Percentiles rank a stretch among this genome's conserved stretches.
phyloP scores from a whole-genome alignment of 169 alveolate species.

The Amoebophrya sp. region DNA sequence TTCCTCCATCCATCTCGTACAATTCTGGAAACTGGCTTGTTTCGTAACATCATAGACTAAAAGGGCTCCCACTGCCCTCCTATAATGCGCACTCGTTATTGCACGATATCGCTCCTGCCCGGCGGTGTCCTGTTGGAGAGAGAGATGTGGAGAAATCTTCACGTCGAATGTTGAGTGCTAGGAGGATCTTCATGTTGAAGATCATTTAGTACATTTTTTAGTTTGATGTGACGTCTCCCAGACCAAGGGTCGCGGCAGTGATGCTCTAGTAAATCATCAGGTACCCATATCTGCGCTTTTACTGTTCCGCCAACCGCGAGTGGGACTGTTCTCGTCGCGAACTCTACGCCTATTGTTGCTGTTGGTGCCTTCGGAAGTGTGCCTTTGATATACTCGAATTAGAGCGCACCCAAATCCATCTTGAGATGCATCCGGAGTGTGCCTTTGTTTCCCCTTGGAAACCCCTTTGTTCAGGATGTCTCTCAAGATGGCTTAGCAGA shows the following conservation, averaged over 20 bases:
- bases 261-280: too few relatives aligned
- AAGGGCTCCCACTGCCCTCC: conserved; percentile 91
- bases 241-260: too few relatives aligned
- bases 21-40: conserved; percentile 73
- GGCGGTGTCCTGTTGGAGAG: conserved; percentile 83
- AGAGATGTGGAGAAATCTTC: conserved; percentile 43
- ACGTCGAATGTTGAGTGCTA: not conserved
- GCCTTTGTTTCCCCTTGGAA: too few relatives aligned
- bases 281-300: conserved; percentile 83
- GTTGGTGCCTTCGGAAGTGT: conserved; percentile 85
- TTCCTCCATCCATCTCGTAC: conserved; percentile 87
- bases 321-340: conserved; percentile 93
- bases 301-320: conserved; percentile 90
- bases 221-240: too few relatives aligned
- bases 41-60: conserved; percentile 87
- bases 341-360: conserved; percentile 98
- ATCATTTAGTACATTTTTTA: conserved; percentile 55
- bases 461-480: too few relatives aligned
- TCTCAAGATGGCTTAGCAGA: too few relatives aligned
- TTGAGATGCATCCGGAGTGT: too few relatives aligned
- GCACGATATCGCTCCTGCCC: conserved; percentile 90
- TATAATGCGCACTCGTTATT: conserved; percentile 78
- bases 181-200: not conserved
- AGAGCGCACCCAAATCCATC: too few relatives aligned
- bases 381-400: conserved; percentile 88